These are phyloP conservation scores for Torrubiella hemipterigena DNA, from an alignment of 2,329 filamentous ascomycete genomes.

Conservation along the genomic window DNA sequence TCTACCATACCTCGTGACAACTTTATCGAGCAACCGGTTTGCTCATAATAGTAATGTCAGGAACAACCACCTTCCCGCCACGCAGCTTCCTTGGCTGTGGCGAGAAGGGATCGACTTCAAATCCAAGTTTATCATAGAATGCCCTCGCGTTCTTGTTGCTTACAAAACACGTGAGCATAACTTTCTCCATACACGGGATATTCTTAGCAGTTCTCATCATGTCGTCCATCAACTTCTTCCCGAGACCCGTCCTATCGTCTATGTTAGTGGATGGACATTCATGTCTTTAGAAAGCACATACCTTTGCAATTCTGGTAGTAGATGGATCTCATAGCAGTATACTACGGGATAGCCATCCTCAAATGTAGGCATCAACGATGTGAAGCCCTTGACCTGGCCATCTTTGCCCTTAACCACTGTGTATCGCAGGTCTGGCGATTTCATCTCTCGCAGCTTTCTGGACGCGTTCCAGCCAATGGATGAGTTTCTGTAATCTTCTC, in stretches of 20 bases:
- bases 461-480: conserved; percentile 49
- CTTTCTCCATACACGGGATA: conserved; percentile 45
- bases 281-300: conserved; percentile 16
- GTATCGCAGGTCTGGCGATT: conserved; percentile 54
- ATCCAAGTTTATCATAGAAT: conserved; percentile 53
- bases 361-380: conserved; percentile 60
- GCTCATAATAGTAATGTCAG: conserved; percentile 52
- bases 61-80: conserved; percentile 37
- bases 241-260: conserved; percentile 46
- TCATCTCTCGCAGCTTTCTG: conserved; percentile 57
- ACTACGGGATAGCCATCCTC: conserved; percentile 55
- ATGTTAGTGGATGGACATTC: neutral
- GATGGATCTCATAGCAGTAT: conserved; percentile 72
- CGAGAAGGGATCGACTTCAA: conserved; percentile 40
- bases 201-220: conserved; percentile 39
- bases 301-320: conserved; percentile 43
- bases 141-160: conserved; percentile 42
- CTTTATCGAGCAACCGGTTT: too few relatives aligned
- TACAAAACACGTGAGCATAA: conserved; percentile 64
- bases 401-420: conserved; percentile 36
- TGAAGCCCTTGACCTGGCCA: conserved; percentile 36
- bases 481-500: conserved; percentile 50
- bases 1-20: too few relatives aligned
- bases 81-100: conserved; percentile 40
- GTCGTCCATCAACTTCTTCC: conserved; percentile 43